These are phyloP conservation scores for Hypoxylon lenormandii DNA, from an alignment of 495 filamentous ascomycete genomes.

Conservation along the genomic window DNA sequence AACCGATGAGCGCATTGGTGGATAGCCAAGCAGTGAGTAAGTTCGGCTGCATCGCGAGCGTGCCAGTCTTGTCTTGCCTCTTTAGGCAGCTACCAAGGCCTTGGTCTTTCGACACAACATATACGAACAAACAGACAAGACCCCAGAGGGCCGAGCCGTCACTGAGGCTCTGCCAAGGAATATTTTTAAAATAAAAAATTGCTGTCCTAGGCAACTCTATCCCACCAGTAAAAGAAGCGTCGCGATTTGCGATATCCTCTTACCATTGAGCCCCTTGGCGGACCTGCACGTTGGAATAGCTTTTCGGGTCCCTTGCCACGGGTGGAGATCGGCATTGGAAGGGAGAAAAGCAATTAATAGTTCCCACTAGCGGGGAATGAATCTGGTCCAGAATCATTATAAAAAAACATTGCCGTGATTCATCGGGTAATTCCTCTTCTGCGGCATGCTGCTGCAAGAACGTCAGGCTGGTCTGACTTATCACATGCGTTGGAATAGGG, in stretches of 20 bases:
- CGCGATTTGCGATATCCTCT: slow-evolving; percentile 15
- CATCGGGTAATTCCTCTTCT: slow-evolving; percentile 1
- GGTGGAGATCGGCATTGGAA: not conserved
- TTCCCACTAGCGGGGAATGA: slow-evolving; percentile 2
- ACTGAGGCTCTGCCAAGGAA: slow-evolving; percentile 42
- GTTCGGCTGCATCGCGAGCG: slow-evolving; percentile 16
- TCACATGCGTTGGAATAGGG: slow-evolving; percentile 19
- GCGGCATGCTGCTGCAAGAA: slow-evolving; percentile 15
- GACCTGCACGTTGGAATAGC: slow-evolving; percentile 14
- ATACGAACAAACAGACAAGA: slow-evolving; percentile 32
- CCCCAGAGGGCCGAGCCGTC: slow-evolving; percentile 11
- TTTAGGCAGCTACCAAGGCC: slow-evolving; percentile 45
- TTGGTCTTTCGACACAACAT: slow-evolving; percentile 21
- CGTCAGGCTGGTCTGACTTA: slow-evolving; percentile 15
- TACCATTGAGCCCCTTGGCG: slow-evolving; percentile 24
- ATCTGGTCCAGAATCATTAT: not conserved
- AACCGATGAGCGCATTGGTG: slow-evolving; percentile 39
- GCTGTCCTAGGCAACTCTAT: slow-evolving; percentile 28
- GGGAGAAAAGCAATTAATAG: not conserved
- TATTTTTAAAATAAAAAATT: slow-evolving; percentile 22
- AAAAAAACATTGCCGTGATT: slow-evolving; percentile 16
- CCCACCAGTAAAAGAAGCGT: slow-evolving; percentile 9
- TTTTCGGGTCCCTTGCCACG: not conserved
- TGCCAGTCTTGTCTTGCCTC: slow-evolving; percentile 37
- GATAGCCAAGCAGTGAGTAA: slow-evolving; percentile 31